Evolutionary conservation across 2,329 filamentous ascomycete species (phyloP).

Genomic region (Aspergillus sp.): DNA sequence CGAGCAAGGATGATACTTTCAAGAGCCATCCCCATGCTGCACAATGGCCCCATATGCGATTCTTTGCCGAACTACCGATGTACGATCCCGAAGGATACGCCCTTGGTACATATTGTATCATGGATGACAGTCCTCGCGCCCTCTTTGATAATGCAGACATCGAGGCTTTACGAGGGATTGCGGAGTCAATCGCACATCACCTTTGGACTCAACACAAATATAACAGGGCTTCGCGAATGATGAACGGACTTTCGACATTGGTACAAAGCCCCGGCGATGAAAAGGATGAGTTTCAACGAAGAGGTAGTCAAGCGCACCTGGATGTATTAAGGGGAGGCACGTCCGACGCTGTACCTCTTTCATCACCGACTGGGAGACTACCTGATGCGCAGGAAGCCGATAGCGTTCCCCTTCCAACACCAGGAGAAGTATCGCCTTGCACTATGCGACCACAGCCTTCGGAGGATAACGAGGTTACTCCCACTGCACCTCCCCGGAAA

Average conservation of each 20-base stretch:
- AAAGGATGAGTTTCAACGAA: not conserved
- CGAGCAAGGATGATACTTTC: slow-evolving; percentile 28
- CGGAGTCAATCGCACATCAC: slow-evolving; percentile 49
- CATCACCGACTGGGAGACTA: not conserved
- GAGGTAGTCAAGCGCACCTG: not conserved
- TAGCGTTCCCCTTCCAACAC: not conserved
- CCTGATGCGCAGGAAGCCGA: not conserved
- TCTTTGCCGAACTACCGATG: slow-evolving; percentile 57
- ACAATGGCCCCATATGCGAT: slow-evolving; percentile 31
- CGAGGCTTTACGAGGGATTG: slow-evolving; percentile 50
- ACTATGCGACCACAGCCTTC: not conserved
- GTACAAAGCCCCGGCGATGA: slow-evolving; percentile 5
- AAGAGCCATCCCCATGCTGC: slow-evolving; percentile 28
- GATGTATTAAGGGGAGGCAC: not conserved
- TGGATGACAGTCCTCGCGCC: slow-evolving; percentile 48
- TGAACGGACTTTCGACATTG: slow-evolving; percentile 46
- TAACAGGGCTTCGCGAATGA: slow-evolving; percentile 49
- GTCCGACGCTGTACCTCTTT: not conserved
- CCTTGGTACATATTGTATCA: slow-evolving; percentile 54
- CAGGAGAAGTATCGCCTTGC: not conserved
- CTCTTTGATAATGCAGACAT: slow-evolving; percentile 31
- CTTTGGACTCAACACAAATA: slow-evolving; percentile 47
- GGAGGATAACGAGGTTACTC: not conserved
- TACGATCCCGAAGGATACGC: slow-evolving; percentile 47
- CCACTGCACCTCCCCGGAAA: not conserved